phyloP scores from a whole-genome alignment of 164 flowering plant species.

The Magnolia officinalis region DNA sequence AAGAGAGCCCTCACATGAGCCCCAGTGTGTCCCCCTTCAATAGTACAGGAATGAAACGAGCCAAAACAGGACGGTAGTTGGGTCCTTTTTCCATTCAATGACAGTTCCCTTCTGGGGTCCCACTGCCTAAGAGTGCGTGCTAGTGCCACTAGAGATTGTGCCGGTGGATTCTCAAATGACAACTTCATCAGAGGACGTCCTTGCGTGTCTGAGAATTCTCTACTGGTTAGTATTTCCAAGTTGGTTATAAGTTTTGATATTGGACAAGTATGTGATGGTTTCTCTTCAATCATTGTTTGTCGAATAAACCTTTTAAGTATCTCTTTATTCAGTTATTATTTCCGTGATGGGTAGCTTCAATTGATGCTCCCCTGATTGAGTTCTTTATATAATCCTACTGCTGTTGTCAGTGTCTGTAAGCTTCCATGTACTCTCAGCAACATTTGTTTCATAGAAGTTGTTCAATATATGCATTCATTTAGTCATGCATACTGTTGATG shows the following conservation, averaged over 20 bases:
- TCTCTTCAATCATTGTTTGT: slow-evolving; percentile 11
- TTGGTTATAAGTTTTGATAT: slow-evolving; percentile 12
- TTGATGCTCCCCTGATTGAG: background rate
- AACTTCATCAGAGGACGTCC: background rate
- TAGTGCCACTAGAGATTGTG: background rate
- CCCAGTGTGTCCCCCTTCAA: slow-evolving; percentile 75
- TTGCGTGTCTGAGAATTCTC: slow-evolving; percentile 6
- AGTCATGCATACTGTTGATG: background rate
- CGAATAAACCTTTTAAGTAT: slow-evolving; percentile 1
- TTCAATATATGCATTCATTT: background rate
- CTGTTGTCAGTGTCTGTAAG: background rate
- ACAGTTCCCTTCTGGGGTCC: background rate
- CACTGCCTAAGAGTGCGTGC: background rate
- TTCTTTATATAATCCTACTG: background rate
- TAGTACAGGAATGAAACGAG: slow-evolving; percentile 92
- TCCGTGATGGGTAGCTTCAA: slow-evolving; percentile 11
- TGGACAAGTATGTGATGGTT: slow-evolving; percentile 9
- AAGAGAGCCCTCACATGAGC: slow-evolving; percentile 83
- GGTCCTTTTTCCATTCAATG: background rate
- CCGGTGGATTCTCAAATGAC: slow-evolving; percentile 7
- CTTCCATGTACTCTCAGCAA: slow-evolving; percentile 2
- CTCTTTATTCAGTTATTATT: slow-evolving; percentile 19
- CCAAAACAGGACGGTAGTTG: slow-evolving; percentile 75
- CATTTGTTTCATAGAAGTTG: background rate
- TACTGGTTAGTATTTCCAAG: slow-evolving; percentile 11